Evolutionary conservation across 129 eudicot genomes (phyloP).

Genomic region (Centrapalus pauciflorus): DNA sequence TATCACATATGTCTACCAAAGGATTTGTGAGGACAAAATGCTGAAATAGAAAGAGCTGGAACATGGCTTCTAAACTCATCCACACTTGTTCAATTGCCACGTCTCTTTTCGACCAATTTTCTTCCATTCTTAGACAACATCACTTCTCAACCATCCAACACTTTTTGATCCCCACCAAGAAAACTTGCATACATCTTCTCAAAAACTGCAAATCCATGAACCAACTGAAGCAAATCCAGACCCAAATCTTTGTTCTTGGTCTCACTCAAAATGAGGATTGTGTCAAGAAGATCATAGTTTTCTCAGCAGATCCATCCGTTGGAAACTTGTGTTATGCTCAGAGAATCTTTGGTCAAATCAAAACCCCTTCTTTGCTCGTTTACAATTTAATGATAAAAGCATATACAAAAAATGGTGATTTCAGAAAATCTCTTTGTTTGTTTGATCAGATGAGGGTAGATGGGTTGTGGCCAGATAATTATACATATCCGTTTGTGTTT

Average conservation of each 20-base stretch:
- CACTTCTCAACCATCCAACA: slow-evolving; percentile 22
- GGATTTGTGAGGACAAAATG: not conserved
- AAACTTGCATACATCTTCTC: slow-evolving; percentile 51
- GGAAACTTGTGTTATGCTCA: slow-evolving; percentile 46
- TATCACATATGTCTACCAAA: not conserved
- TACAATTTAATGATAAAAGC: slow-evolving; percentile 66
- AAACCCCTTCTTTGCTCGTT: slow-evolving; percentile 42
- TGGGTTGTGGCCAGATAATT: slow-evolving; percentile 55
- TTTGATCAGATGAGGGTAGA: slow-evolving; percentile 45
- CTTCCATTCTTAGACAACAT: slow-evolving; percentile 1
- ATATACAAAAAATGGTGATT: slow-evolving; percentile 27
- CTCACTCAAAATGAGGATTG: slow-evolving; percentile 42
- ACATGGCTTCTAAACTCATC: not conserved
- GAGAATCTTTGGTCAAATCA: slow-evolving; percentile 30
- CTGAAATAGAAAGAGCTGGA: not conserved
- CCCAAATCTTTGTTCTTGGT: slow-evolving; percentile 46
- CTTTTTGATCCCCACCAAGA: slow-evolving; percentile 27
- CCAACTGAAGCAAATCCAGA: slow-evolving; percentile 61
- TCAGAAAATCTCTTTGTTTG: slow-evolving; percentile 28
- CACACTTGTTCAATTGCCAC: not conserved
- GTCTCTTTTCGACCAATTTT: not conserved
- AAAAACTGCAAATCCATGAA: slow-evolving; percentile 56
- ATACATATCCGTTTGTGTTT: slow-evolving; percentile 65
- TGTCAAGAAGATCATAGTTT: slow-evolving; percentile 52
- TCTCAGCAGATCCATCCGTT: slow-evolving; percentile 19